phyloP scores from a whole-genome alignment of 2,329 filamentous ascomycete species.

The Stagonosporopsis vannaccii region DNA sequence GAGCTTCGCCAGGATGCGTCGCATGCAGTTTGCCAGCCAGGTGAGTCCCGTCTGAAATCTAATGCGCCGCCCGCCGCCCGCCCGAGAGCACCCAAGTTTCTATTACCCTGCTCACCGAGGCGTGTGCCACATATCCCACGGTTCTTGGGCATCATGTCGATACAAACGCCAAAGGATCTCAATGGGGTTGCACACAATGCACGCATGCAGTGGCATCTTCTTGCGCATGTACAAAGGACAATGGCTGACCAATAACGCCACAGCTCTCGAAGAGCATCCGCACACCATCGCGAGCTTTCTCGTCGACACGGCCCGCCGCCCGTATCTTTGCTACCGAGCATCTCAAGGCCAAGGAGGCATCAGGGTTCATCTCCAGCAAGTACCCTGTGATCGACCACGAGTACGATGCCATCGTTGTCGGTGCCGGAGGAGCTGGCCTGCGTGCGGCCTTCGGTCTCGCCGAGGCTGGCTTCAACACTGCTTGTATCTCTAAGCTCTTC shows the following conservation, averaged over 20 bases:
- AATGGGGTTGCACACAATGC: conserved; percentile 3
- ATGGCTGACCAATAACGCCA: conserved; percentile 39
- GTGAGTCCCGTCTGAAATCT: conserved; percentile 35
- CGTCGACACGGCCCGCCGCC: conserved; percentile 81
- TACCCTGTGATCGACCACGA: conserved; percentile 99
- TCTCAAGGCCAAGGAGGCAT: conserved; percentile 91
- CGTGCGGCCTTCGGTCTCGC: conserved; percentile 85
- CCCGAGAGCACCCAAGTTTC: conserved; percentile 20
- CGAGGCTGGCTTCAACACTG: conserved; percentile 88
- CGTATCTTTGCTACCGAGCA: conserved; percentile 86
- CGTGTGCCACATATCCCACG: conserved; percentile 35
- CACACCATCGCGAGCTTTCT: conserved; percentile 79
- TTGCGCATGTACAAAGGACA: conserved; percentile 18
- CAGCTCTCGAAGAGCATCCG: conserved; percentile 71
- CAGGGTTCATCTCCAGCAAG: conserved; percentile 83
- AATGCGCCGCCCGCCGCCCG: conserved; percentile 19
- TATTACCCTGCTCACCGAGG: conserved; percentile 37
- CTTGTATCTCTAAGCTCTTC: conserved; percentile 86
- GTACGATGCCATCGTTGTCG: conserved; percentile 96
- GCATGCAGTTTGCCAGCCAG: conserved; percentile 49
- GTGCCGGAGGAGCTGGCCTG: conserved; percentile 81
- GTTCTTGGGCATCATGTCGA: conserved; percentile 20
- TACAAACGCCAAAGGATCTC: conserved; percentile 1
- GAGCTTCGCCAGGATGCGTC: conserved; percentile 51
- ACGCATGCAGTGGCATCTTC: neutral